These are phyloP conservation scores for Leucosporidium yakuticum DNA, from an alignment of 768 basidiomycete genomes.

Conservation along the genomic window DNA sequence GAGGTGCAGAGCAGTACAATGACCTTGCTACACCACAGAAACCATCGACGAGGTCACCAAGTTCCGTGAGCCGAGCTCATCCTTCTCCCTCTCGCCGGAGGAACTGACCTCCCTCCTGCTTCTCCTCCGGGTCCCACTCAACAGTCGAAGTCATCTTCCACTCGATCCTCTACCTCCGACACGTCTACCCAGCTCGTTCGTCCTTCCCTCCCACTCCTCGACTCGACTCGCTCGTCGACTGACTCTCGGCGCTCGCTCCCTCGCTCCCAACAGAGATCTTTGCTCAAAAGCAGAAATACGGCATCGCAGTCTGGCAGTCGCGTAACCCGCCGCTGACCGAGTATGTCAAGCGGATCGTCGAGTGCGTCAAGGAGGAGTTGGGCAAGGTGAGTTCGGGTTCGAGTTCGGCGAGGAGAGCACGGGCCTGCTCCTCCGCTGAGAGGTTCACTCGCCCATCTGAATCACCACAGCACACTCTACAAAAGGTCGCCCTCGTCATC, in stretches of 20 bases:
- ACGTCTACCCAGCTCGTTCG: slow-evolving; percentile 66
- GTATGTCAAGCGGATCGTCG: slow-evolving; percentile 82
- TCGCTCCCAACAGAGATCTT: slow-evolving; percentile 56
- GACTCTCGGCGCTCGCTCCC: not conserved
- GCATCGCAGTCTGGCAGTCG: slow-evolving; percentile 79
- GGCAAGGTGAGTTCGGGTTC: slow-evolving; percentile 49
- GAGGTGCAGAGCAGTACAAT: not conserved
- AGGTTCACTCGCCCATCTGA: not conserved
- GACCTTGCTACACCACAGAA: slow-evolving; percentile 12
- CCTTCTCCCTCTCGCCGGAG: not conserved
- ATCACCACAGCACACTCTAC: slow-evolving; percentile 61
- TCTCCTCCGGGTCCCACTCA: not conserved
- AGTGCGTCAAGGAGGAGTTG: slow-evolving; percentile 74
- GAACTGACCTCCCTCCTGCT: too few species aligned
- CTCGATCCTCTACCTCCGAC: slow-evolving; percentile 81
- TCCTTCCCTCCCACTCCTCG: not conserved
- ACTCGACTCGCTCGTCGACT: not conserved
- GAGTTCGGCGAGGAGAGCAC: slow-evolving; percentile 3
- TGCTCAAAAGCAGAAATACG: slow-evolving; percentile 76
- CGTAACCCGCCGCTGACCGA: slow-evolving; percentile 80
- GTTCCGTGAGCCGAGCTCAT: slow-evolving; percentile 28
- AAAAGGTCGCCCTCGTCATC: slow-evolving; percentile 75
- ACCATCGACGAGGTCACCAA: slow-evolving; percentile 32
- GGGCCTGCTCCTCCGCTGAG: not conserved
- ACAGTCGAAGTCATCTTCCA: slow-evolving; percentile 91